phyloP scores from a whole-genome alignment of 108 stramenopile genomes.

The Nitzschia palea region DNA sequence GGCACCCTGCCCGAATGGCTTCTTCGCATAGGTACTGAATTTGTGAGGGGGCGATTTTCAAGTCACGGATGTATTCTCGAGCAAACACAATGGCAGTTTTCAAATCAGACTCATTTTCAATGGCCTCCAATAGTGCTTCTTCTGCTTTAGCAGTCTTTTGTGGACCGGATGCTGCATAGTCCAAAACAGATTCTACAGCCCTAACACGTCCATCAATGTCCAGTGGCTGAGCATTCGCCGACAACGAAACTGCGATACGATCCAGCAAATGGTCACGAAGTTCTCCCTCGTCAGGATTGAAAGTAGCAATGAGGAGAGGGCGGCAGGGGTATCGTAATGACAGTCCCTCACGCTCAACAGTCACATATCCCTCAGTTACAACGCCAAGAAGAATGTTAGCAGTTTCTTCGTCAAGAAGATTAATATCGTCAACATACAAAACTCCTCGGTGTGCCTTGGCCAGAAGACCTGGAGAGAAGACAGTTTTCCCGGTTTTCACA shows the following conservation, averaged over 20 bases:
- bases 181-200: constrained; percentile 83
- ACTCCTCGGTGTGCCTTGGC: constrained; percentile 95
- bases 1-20: constrained; percentile 92
- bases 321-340: constrained; percentile 88
- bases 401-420: constrained; percentile 92
- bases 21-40: constrained; percentile 96
- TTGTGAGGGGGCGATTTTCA: constrained; percentile 83
- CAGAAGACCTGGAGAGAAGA: constrained; percentile 92
- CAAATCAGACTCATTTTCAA: constrained; percentile 90
- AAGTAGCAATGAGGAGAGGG: constrained; percentile 92
- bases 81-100: constrained; percentile 94
- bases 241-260: constrained; percentile 89
- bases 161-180: constrained; percentile 63
- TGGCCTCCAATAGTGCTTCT: constrained; percentile 57
- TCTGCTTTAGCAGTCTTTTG: constrained; percentile 70
- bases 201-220: constrained; percentile 78
- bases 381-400: constrained; percentile 91
- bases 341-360: constrained; percentile 95
- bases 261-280: constrained; percentile 93
- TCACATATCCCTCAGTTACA: constrained; percentile 88
- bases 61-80: constrained; percentile 85
- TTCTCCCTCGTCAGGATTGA: constrained; percentile 98
- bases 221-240: constrained; percentile 85
- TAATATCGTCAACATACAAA: constrained; percentile 96
- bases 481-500: constrained; percentile 88